phyloP scores from a whole-genome alignment of 129 eudicot species.

The Sambucus nigra region DNA sequence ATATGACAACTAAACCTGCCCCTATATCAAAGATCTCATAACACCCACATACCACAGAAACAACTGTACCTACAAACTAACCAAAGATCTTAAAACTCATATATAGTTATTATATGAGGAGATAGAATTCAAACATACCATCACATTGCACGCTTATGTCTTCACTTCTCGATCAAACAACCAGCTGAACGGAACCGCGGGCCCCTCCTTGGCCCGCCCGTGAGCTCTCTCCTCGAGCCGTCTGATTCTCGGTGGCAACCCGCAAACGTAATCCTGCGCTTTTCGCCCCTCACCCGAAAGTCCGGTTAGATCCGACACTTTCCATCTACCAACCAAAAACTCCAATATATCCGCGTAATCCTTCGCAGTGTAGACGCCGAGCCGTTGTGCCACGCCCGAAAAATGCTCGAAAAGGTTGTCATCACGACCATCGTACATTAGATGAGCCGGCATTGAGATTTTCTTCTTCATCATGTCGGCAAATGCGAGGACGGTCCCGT shows the following conservation, averaged over 20 bases:
- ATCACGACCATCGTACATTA: constrained; percentile 85
- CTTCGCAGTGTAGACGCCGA: constrained; percentile 75
- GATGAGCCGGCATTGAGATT: constrained; percentile 89
- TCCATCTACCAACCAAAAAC: constrained; percentile 74
- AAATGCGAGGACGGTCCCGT: constrained; percentile 65
- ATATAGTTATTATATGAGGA: too few species aligned
- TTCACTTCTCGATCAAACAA: background rate
- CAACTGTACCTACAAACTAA: background rate
- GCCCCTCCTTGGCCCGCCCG: constrained; percentile 52
- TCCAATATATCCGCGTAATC: constrained; percentile 92
- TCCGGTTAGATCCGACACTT: constrained; percentile 60
- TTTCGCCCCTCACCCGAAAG: constrained; percentile 63
- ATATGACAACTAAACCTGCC: background rate
- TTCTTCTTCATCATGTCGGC: constrained; percentile 98
- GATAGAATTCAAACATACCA: background rate
- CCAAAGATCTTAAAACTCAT: too few species aligned
- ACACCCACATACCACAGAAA: background rate
- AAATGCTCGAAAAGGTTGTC: constrained; percentile 71
- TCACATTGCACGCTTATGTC: background rate
- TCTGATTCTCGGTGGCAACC: constrained; percentile 63
- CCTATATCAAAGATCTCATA: background rate
- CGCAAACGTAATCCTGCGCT: constrained; percentile 89
- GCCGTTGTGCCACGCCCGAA: constrained; percentile 86
- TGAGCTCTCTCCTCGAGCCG: constrained; percentile 82
- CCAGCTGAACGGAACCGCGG: background rate